Evolutionary conservation across 129 eudicot species (phyloP).

Genomic region (Flaveria sonorensis): DNA sequence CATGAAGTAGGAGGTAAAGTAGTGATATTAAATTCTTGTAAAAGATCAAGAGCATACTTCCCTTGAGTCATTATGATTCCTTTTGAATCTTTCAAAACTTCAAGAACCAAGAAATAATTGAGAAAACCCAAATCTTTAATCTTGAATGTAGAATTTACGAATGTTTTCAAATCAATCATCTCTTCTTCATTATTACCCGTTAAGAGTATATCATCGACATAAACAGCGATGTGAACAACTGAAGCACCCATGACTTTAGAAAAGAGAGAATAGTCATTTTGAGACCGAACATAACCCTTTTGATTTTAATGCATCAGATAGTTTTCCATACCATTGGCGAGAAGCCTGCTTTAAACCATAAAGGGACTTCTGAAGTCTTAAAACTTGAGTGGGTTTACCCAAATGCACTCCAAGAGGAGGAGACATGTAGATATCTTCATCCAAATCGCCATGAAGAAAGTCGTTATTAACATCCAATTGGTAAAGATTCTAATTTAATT

Average conservation of each 20-base stretch:
- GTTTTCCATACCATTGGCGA: not conserved
- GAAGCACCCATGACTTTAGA: not conserved
- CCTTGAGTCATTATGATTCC: not conserved
- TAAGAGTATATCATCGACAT: not conserved
- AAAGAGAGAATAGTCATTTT: not conserved
- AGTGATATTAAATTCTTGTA: not conserved
- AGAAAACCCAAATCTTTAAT: too few species aligned
- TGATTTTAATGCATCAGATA: not conserved
- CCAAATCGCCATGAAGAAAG: not conserved
- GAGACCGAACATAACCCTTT: not conserved
- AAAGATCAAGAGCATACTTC: not conserved
- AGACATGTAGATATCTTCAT: not conserved
- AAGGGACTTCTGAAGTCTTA: not conserved
- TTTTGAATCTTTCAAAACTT: not conserved
- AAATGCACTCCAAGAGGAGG: not conserved
- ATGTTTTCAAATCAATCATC: not conserved
- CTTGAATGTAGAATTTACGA: not conserved
- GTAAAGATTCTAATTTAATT: not conserved
- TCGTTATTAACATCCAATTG: not conserved
- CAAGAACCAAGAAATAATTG: not conserved
- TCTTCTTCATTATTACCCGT: not conserved
- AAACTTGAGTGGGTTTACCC: not conserved
- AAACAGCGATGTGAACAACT: not conserved
- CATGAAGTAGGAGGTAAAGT: not conserved
- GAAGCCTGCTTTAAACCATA: conserved; percentile 1